These are phyloP conservation scores for Circinella umbellata DNA, from an alignment of 371 early-diverging fungal species.

Conservation along the genomic window DNA sequence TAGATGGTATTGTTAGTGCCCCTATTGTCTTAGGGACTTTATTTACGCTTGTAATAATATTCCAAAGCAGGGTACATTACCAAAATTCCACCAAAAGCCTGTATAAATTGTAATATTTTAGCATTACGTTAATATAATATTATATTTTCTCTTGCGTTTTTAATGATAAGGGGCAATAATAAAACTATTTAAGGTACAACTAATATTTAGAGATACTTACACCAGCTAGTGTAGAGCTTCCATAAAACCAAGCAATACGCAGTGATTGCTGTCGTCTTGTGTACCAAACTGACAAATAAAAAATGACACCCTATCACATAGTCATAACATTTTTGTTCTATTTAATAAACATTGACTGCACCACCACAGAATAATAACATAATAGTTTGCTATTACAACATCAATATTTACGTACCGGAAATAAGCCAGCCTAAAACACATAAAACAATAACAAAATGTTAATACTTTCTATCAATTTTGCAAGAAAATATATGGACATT, in stretches of 20 bases:
- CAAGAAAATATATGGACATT: no score
- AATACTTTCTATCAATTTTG: no score
- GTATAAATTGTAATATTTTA: neutral
- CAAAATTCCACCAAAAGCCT: conserved; percentile 58
- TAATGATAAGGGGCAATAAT: no score
- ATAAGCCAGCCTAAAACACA: neutral
- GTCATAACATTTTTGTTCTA: no score
- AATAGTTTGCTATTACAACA: no score
- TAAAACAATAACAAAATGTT: no score
- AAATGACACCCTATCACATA: conserved; percentile 34
- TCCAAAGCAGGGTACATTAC: conserved; percentile 16
- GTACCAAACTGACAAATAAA: conserved; percentile 56
- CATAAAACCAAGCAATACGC: conserved; percentile 74
- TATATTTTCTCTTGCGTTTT: no score
- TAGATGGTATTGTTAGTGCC: neutral
- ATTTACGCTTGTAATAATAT: neutral
- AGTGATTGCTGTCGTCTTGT: conserved; percentile 65
- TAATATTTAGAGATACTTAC: conserved; percentile 31
- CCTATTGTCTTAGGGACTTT: no score
- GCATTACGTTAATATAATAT: no score
- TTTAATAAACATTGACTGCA: no score
- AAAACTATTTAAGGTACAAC: no score
- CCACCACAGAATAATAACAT: no score
- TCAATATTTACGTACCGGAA: neutral
- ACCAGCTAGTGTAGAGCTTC: conserved; percentile 69